A percentile compares a stretch with the other conserved stretches of the same genome.
These are phyloP conservation scores for Alternaria alternata DNA, from an alignment of 2,329 filamentous ascomycete species.

Conservation along the genomic window DNA sequence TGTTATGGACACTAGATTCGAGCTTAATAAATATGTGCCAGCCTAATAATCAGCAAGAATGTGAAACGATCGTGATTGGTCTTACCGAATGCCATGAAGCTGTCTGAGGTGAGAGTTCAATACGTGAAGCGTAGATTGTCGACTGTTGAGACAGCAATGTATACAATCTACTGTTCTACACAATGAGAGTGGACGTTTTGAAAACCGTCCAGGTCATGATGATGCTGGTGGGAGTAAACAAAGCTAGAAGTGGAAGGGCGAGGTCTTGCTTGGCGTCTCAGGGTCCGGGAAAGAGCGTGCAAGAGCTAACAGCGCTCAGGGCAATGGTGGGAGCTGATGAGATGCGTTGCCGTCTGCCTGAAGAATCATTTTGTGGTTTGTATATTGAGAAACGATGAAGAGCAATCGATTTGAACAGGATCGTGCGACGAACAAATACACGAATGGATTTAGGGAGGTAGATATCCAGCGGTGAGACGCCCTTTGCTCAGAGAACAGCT, in stretches of 20 bases:
- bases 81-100: background rate
- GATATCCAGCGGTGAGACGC: background rate
- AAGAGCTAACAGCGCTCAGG: background rate
- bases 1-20: background rate
- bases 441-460: background rate
- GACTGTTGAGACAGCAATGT: background rate
- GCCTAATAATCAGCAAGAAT: background rate
- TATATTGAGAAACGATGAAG: background rate
- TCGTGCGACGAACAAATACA: background rate
- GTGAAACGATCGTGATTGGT: background rate
- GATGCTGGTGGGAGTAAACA: background rate
- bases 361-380: background rate
- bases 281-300: background rate
- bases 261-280: background rate
- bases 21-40: background rate
- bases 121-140: background rate
- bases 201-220: no score
- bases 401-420: background rate
- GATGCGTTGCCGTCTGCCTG: background rate
- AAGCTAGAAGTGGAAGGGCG: background rate
- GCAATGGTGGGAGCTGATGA: background rate
- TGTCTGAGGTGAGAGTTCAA: no score
- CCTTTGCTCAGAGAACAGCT: background rate
- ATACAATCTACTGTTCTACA: background rate
- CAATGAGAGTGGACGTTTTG: background rate